phyloP scores from a whole-genome alignment of 148 eudicot genomes.

The Diospyros kaki region DNA sequence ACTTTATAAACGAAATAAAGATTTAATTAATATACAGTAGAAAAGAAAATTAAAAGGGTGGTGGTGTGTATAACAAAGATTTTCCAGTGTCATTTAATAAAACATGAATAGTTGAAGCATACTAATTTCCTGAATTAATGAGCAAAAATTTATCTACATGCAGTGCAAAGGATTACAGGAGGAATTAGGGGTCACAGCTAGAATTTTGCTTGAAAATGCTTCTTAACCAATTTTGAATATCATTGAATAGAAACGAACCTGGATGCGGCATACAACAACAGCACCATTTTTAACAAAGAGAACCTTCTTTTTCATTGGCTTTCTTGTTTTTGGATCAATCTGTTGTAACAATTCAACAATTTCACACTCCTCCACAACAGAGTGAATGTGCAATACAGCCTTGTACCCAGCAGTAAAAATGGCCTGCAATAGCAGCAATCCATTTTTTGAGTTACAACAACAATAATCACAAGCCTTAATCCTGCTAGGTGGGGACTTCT shows the following conservation, averaged over 20 bases:
- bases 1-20: neutral
- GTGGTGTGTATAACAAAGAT: neutral
- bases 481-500: neutral
- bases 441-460: no score
- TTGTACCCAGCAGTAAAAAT: slow-evolving; percentile 93
- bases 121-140: neutral
- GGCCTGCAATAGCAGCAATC: slow-evolving; percentile 38
- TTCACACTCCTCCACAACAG: slow-evolving; percentile 95
- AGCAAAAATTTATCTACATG: neutral
- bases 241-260: slow-evolving; percentile 36
- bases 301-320: slow-evolving; percentile 71
- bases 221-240: neutral
- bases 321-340: slow-evolving; percentile 74
- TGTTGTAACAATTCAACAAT: slow-evolving; percentile 75
- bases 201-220: neutral
- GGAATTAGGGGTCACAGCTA: neutral
- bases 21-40: neutral
- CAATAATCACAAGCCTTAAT: no score
- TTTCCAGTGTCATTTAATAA: neutral
- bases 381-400: slow-evolving; percentile 90
- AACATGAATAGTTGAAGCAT: neutral
- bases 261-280: slow-evolving; percentile 74
- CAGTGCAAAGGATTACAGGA: no score
- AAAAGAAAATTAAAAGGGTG: no score
- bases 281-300: slow-evolving; percentile 88